Conservation (phyloP, 164 flowering plant genomes). For the Nelumbo lutea region DNA sequence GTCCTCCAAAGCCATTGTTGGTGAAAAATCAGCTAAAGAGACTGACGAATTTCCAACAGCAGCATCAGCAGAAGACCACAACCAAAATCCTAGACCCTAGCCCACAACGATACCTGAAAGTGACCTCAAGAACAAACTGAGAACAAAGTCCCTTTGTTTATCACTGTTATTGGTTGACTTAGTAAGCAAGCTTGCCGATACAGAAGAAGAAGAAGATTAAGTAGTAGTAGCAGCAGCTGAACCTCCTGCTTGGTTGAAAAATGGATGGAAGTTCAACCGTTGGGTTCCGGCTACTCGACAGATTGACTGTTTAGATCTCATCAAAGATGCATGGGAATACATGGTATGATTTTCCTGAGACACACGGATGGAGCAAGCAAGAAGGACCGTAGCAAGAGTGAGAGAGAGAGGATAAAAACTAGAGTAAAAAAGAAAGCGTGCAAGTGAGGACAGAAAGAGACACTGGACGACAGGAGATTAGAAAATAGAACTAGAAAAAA, state of each 20-base stretch:
- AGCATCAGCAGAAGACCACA: slow-evolving; percentile 12
- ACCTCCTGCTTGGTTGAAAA: slow-evolving; percentile 18
- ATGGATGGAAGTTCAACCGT: slow-evolving; percentile 16
- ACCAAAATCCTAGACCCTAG: slow-evolving; percentile 26
- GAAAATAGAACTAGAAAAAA: too few relatives aligned
- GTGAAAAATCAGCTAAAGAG: slow-evolving; percentile 12
- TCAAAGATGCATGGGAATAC: slow-evolving; percentile 22
- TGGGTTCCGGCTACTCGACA: slow-evolving; percentile 17
- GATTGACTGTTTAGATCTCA: slow-evolving; percentile 24
- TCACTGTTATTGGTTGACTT: not conserved
- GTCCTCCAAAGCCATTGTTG: not conserved
- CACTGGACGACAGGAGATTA: too few relatives aligned
- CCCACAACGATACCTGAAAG: slow-evolving; percentile 25
- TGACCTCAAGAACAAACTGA: slow-evolving; percentile 12
- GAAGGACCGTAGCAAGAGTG: not conserved
- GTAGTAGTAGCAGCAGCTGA: not conserved
- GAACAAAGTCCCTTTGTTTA: not conserved
- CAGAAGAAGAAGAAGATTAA: slow-evolving; percentile 1
- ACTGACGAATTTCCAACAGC: slow-evolving; percentile 12
- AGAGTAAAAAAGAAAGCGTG: not conserved
- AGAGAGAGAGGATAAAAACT: too few relatives aligned
- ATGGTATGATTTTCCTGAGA: slow-evolving; percentile 3
- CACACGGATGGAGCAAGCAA: not conserved
- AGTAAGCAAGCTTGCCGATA: not conserved
- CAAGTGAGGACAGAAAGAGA: too few relatives aligned